These are phyloP conservation scores for Sodiomyces alkalinus DNA, from an alignment of 2,329 filamentous ascomycete genomes.

Conservation along the genomic window DNA sequence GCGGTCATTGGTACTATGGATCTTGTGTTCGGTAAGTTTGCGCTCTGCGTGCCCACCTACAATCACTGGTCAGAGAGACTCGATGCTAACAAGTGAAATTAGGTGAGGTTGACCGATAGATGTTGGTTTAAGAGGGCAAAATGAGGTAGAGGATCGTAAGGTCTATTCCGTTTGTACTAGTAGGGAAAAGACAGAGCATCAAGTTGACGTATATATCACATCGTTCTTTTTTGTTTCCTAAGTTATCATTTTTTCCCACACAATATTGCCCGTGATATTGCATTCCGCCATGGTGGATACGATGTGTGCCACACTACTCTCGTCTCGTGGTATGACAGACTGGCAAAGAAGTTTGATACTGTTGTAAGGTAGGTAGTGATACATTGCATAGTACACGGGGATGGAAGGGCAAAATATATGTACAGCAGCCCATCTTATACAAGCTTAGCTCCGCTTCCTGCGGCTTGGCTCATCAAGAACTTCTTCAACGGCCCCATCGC, in stretches of 20 bases:
- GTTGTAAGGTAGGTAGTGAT: no score
- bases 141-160: conserved; percentile 5
- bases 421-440: conserved; percentile 10
- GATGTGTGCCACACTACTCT: no score
- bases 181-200: conserved; percentile 10
- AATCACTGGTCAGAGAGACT: background rate
- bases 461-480: conserved; percentile 68
- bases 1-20: conserved; percentile 89
- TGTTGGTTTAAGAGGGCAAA: conserved; percentile 4
- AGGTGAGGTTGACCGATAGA: conserved; percentile 48
- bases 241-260: no score
- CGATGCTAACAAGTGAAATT: conserved; percentile 16
- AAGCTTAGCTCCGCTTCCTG: conserved; percentile 36
- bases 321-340: conserved; percentile 1
- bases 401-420: no score
- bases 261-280: no score
- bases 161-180: conserved; percentile 12
- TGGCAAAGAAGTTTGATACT: no score
- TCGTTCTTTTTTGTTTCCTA: conserved; percentile 9
- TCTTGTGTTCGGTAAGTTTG: conserved; percentile 64
- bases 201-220: conserved; percentile 12
- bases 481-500: conserved; percentile 60
- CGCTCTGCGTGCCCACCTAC: background rate
- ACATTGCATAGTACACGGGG: no score
- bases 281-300: no score